Evolutionary conservation across 768 basidiomycete genomes (phyloP).

Genomic region (Kwoniella sp.): DNA sequence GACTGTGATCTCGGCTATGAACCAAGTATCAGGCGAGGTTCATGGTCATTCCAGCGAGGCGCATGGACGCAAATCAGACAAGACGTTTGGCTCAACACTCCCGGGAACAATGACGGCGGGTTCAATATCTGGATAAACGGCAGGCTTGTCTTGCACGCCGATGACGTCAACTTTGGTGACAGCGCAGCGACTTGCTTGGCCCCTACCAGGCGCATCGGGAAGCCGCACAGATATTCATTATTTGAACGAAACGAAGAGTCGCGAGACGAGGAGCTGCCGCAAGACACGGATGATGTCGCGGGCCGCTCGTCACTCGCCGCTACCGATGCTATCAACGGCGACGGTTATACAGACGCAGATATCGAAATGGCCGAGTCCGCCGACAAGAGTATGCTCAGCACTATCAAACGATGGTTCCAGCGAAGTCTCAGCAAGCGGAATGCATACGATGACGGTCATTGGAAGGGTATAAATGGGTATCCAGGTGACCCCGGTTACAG

Average conservation of each 20-base stretch:
- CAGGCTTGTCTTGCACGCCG: conserved; percentile 13
- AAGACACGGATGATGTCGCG: conserved; percentile 1
- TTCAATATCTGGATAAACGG: conserved; percentile 70
- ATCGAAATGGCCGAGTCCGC: background rate
- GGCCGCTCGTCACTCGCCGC: no score
- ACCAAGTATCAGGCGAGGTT: conserved; percentile 70
- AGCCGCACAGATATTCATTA: background rate
- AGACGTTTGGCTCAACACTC: conserved; percentile 71
- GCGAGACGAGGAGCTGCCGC: background rate
- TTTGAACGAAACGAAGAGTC: conserved; percentile 4
- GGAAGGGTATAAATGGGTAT: conserved; percentile 21
- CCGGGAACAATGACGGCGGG: conserved; percentile 67
- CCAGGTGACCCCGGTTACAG: conserved; percentile 25
- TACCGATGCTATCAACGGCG: no score
- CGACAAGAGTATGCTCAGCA: background rate
- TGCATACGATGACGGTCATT: conserved; percentile 19
- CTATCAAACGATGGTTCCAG: background rate
- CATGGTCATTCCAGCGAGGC: conserved; percentile 66
- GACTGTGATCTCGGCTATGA: conserved; percentile 70
- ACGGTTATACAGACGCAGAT: background rate
- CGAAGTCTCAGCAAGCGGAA: conserved; percentile 4
- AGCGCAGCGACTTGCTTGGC: conserved; percentile 11
- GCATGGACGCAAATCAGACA: conserved; percentile 71
- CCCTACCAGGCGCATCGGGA: conserved; percentile 1
- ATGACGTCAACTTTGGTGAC: conserved; percentile 13